Conservation (phyloP, 108 stramenopile genomes). For the Nitzschia putrida region DNA sequence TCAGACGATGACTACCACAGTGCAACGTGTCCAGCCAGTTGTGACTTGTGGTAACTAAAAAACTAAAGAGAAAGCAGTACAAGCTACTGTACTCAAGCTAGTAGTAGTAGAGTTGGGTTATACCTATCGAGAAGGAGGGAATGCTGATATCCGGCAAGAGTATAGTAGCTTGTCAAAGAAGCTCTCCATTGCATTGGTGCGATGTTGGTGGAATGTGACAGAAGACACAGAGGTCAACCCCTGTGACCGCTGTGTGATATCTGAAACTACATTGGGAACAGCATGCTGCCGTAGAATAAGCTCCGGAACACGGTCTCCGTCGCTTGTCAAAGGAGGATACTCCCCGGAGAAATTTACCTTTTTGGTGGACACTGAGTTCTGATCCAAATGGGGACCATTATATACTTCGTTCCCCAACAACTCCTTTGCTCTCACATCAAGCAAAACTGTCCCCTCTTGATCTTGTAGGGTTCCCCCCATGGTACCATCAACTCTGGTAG, state of each 20-base stretch:
- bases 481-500: neutral
- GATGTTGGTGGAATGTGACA: slow-evolving; percentile 3
- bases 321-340: slow-evolving; percentile 5
- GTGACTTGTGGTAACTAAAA: no score
- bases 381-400: neutral
- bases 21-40: no score
- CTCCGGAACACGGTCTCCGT: slow-evolving; percentile 19
- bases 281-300: neutral
- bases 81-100: no score
- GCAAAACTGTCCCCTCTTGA: neutral
- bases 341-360: neutral
- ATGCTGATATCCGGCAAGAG: slow-evolving; percentile 11
- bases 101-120: no score
- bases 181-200: slow-evolving; percentile 1
- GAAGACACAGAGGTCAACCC: slow-evolving; percentile 1
- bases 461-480: neutral
- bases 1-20: no score
- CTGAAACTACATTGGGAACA: slow-evolving; percentile 2
- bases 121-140: slow-evolving; percentile 2
- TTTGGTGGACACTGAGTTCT: neutral
- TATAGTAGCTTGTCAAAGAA: slow-evolving; percentile 10
- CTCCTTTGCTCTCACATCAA: neutral
- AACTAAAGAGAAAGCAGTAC: no score
- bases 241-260: slow-evolving; percentile 7
- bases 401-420: neutral